Conservation (phyloP, 352 stramenopile species). For the Thalassiosira hispida region DNA sequence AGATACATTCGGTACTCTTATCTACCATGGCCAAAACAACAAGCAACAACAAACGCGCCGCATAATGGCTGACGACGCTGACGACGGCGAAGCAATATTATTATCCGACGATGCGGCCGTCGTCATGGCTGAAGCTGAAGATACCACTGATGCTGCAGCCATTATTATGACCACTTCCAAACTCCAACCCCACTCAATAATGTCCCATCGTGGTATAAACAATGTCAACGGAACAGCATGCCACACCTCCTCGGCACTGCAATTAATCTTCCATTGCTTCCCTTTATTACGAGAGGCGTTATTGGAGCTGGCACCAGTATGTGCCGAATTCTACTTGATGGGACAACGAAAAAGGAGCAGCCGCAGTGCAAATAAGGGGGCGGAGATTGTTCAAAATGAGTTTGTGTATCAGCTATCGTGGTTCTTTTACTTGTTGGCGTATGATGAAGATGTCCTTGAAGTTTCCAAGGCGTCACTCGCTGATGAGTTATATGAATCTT, state of each 20-base stretch:
- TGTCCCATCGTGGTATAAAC: slow-evolving; percentile 36
- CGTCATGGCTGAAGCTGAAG: too few species aligned
- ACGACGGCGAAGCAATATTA: too few species aligned
- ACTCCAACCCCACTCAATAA: neutral
- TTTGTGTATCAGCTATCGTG: slow-evolving; percentile 44
- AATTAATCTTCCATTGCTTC: slow-evolving; percentile 55
- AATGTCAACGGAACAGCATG: slow-evolving; percentile 38
- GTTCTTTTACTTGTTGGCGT: slow-evolving; percentile 40
- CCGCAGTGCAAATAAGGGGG: too few species aligned
- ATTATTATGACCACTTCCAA: neutral
- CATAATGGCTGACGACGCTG: too few species aligned
- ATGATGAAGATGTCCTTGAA: slow-evolving; percentile 15
- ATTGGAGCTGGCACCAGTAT: slow-evolving; percentile 12
- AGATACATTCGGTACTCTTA: too few species aligned
- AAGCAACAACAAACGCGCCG: too few species aligned
- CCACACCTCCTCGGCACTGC: slow-evolving; percentile 49
- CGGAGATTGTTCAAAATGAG: slow-evolving; percentile 2
- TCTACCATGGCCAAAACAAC: too few species aligned
- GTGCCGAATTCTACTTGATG: slow-evolving; percentile 3
- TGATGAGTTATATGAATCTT: too few species aligned
- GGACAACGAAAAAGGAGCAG: too few species aligned
- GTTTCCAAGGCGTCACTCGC: neutral
- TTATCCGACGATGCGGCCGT: too few species aligned
- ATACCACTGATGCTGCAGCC: too few species aligned
- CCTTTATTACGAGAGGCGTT: slow-evolving; percentile 15